Evolutionary conservation across 331 rosid genomes (phyloP), one percentile per base, ranked within the genome.

Genomic region (Rhamnella rubrinervis): DNA sequence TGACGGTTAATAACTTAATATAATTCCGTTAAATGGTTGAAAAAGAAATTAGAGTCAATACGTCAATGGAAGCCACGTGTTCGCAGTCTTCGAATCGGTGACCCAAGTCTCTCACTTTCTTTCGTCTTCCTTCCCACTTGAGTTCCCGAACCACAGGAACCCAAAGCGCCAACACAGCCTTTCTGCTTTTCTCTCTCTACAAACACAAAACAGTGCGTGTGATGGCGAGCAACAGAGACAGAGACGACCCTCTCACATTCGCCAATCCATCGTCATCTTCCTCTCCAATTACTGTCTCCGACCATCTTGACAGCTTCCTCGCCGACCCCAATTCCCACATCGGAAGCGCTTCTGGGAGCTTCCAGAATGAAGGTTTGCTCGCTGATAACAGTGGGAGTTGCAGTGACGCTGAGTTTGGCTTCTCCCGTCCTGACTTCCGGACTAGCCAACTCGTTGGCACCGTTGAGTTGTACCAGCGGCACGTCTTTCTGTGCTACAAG

Each of bases 401-500:
- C 55, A 59, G 78, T 21, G 96, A 92, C 20, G 69, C 75, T 0
- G 98, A 90, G 68, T 89, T 87, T 19, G 96, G 98, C 4, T 92
- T 92, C 75, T 68, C 79, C 0, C 70, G 96, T 20, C 67, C 82
- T 7, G 96, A 92, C 68, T 90, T 89, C 50, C 72, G 91, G 38
- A 85, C 82, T 64, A 77, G 61, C 69, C 85, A 61, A 1, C 98
- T 92, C 39, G 79, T 61, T 7, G 96, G 96, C 52, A 84, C 98
- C 19, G 98, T 92, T 4, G 93, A 92, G 63, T 74, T 75, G 70
- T 90, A 88, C 46, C 72, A 85, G 28, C 84, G 98, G 39, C 98
- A 92, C 26, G 91, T 92, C 50, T 88, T 92, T 65, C 80, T 92
- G 57, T 92, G 98, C 68, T 92, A 92, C 55, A 92, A 92, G 85